phyloP scores from a whole-genome alignment of 345 rosid species.

The Ailanthus altissimus region DNA sequence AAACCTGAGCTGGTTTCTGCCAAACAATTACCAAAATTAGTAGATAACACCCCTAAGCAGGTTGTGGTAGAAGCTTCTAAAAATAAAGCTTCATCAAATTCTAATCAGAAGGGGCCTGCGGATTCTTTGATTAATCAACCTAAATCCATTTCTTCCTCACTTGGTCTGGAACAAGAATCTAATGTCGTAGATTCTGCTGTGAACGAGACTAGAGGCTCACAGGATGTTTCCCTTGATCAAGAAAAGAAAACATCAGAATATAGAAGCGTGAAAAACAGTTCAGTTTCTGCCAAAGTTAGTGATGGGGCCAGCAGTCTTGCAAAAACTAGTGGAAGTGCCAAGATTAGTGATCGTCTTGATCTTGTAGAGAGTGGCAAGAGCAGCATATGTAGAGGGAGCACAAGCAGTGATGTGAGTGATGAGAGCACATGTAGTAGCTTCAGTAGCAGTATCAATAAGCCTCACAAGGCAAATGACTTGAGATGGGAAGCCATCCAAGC shows the following conservation, averaged over 20 bases:
- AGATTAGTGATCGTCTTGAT: constrained; percentile 75
- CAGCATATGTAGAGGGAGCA: constrained; percentile 88
- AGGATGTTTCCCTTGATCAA: constrained; percentile 49
- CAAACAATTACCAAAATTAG: constrained; percentile 33
- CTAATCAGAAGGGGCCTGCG: constrained; percentile 43
- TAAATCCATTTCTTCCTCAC: constrained; percentile 42
- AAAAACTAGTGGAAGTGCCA: constrained; percentile 76
- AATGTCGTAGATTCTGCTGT: constrained; percentile 40
- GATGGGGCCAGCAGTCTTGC: constrained; percentile 72
- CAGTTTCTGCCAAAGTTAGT: constrained; percentile 75
- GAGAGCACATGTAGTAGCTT: constrained; percentile 95
- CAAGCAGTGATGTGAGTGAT: constrained; percentile 85
- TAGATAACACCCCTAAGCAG: constrained; percentile 35
- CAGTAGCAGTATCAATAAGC: constrained; percentile 78
- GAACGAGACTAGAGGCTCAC: constrained; percentile 49
- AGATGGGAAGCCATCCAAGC: constrained; percentile 97
- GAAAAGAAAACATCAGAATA: constrained; percentile 65
- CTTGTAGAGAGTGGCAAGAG: constrained; percentile 86
- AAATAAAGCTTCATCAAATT: constrained; percentile 40
- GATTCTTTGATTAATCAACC: constrained; percentile 40
- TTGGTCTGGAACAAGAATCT: constrained; percentile 42
- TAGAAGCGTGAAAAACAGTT: constrained; percentile 74
- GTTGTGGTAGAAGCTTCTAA: constrained; percentile 38
- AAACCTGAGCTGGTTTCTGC: constrained; percentile 34
- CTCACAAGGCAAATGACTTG: constrained; percentile 84